Percentiles rank a stretch among this genome's conserved stretches.
phyloP scores from a whole-genome alignment of 768 basidiomycete genomes.

The Termitomyces sp. region DNA sequence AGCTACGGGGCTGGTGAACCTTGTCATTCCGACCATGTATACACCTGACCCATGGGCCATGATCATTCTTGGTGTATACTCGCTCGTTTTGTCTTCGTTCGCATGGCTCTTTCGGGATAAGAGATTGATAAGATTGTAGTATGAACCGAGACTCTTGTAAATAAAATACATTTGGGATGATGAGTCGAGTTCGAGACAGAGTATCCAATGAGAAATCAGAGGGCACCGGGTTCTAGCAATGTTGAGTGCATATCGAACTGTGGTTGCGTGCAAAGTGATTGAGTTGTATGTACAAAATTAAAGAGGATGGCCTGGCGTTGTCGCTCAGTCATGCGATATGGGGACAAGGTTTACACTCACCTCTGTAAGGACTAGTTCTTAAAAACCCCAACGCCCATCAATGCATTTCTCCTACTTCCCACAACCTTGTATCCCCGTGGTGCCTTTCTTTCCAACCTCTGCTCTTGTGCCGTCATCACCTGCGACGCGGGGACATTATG shows the following conservation, averaged over 20 bases:
- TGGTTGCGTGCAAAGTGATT: neutral
- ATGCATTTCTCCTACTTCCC: conserved; percentile 29
- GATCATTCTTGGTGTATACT: conserved; percentile 60
- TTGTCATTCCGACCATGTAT: conserved; percentile 82
- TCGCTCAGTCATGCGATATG: neutral
- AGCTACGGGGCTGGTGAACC: conserved; percentile 79
- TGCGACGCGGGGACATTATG: conserved; percentile 71
- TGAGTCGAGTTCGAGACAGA: too few relatives aligned
- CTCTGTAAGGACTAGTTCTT: conserved; percentile 4
- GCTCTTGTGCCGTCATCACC: conserved; percentile 70
- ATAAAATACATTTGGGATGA: neutral
- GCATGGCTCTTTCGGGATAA: conserved; percentile 51
- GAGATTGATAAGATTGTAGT: conserved; percentile 18
- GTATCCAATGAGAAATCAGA: neutral
- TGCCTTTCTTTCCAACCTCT: conserved; percentile 63
- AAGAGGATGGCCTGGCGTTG: neutral
- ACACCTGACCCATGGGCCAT: conserved; percentile 53
- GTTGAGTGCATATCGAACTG: neutral
- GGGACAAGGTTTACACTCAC: neutral
- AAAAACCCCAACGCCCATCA: conserved; percentile 26
- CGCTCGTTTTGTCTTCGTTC: conserved; percentile 49
- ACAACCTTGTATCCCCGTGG: conserved; percentile 65
- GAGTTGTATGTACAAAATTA: neutral
- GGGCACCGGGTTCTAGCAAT: neutral
- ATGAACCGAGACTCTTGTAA: neutral